Percentiles rank a stretch among this genome's conserved stretches.
phyloP scores from a whole-genome alignment of 148 eudicot species.

The Rhododendron simsii region DNA sequence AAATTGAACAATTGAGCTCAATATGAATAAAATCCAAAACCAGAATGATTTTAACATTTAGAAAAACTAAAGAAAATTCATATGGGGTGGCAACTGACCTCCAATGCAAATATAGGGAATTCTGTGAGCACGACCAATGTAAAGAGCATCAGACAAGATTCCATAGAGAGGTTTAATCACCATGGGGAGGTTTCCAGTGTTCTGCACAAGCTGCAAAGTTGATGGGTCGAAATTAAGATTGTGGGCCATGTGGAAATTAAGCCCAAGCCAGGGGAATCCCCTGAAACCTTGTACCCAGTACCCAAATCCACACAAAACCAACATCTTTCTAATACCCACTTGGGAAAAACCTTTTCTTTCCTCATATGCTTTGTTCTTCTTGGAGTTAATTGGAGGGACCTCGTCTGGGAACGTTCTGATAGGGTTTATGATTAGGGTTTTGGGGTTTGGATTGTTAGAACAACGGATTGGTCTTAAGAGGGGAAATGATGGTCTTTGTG shows the following conservation, averaged over 20 bases:
- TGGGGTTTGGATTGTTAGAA: constrained; percentile 16
- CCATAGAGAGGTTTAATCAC: constrained; percentile 92
- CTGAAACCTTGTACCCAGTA: constrained; percentile 93
- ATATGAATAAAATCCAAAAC: not conserved
- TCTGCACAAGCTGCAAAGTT: constrained; percentile 76
- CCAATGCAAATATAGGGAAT: constrained; percentile 87
- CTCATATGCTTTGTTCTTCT: constrained; percentile 1
- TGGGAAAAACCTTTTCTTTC: constrained; percentile 22
- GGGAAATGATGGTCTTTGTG: constrained; percentile 5
- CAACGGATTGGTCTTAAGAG: constrained; percentile 4
- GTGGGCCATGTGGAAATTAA: constrained; percentile 84
- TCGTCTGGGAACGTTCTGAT: not conserved
- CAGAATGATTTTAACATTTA: not conserved
- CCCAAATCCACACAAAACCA: constrained; percentile 77
- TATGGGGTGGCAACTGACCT: constrained; percentile 35
- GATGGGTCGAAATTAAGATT: constrained; percentile 70
- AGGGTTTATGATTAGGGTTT: constrained; percentile 11
- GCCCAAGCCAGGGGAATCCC: constrained; percentile 90
- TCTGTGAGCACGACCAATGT: constrained; percentile 73
- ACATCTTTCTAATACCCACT: constrained; percentile 41
- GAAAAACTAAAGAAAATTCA: not conserved
- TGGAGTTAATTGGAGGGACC: constrained; percentile 9
- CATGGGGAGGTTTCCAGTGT: constrained; percentile 68
- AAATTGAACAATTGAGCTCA: not conserved
- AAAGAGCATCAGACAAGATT: constrained; percentile 75